Conservation (phyloP, 768 basidiomycete genomes). For the Naganishia kalamii region DNA sequence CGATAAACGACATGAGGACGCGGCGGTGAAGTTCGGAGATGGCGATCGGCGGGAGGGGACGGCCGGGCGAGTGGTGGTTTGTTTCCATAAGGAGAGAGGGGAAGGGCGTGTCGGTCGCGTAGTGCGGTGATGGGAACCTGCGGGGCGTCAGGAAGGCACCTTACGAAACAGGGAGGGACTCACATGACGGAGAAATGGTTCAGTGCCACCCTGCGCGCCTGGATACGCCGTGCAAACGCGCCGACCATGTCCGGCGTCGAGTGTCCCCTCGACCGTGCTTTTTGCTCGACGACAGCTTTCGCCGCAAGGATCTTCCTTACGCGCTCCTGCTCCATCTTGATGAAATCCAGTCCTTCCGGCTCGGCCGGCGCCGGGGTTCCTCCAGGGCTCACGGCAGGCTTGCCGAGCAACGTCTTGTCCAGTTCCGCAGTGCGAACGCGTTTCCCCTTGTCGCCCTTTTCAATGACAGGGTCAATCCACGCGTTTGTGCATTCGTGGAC, state of each 20-base stretch:
- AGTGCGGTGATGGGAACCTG: constrained; percentile 43
- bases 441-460: constrained; percentile 60
- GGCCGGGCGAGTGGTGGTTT: constrained; percentile 32
- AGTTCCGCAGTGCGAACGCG: constrained; percentile 54
- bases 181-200: constrained; percentile 47
- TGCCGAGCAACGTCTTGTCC: constrained; percentile 48
- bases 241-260: constrained; percentile 42
- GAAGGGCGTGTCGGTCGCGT: constrained; percentile 32
- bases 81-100: constrained; percentile 35
- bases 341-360: not conserved
- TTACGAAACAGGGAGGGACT: constrained; percentile 3
- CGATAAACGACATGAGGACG: constrained; percentile 39
- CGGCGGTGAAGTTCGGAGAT: constrained; percentile 35
- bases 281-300: constrained; percentile 28
- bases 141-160: not conserved
- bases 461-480: constrained; percentile 55
- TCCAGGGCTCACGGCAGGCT: not conserved
- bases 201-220: constrained; percentile 36
- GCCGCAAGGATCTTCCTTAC: constrained; percentile 13
- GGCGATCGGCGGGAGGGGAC: constrained; percentile 26
- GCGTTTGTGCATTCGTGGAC: constrained; percentile 46
- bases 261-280: constrained; percentile 41
- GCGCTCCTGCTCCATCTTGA: constrained; percentile 10
- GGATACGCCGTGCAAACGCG: constrained; percentile 34
- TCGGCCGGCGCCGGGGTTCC: not conserved